Evolutionary conservation across 2,329 filamentous ascomycete genomes (phyloP).

Genomic region (Parascedosporium putredinis): DNA sequence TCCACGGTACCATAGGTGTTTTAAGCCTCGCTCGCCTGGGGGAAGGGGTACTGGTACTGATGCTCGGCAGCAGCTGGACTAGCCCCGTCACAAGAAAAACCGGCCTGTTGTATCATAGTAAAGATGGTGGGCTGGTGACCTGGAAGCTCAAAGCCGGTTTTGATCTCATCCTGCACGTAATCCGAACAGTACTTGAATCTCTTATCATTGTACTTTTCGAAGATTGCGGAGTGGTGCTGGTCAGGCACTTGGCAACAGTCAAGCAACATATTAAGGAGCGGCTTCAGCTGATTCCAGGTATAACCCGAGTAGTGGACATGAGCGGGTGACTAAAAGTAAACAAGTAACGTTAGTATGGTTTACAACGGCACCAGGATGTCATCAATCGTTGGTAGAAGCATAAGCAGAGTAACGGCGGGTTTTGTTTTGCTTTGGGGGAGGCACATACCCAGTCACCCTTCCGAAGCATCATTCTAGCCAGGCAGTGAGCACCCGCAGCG

Average conservation of each 20-base stretch:
- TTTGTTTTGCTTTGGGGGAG: too few relatives aligned
- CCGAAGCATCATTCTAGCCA: conserved; percentile 76
- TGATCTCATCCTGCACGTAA: conserved; percentile 68
- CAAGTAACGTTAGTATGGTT: too few relatives aligned
- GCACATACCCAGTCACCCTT: conserved; percentile 89
- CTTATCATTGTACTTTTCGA: conserved; percentile 82
- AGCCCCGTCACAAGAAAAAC: not conserved
- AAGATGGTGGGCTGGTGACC: conserved; percentile 11
- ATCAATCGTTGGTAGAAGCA: not conserved
- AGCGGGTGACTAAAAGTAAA: conserved; percentile 55
- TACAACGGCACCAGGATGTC: too few relatives aligned
- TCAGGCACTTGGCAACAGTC: conserved; percentile 77
- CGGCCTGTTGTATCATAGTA: not conserved
- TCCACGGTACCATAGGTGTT: too few relatives aligned
- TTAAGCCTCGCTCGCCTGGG: conserved; percentile 1
- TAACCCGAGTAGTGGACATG: conserved; percentile 94
- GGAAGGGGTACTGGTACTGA: not conserved
- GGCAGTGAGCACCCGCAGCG: conserved; percentile 83
- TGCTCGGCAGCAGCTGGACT: not conserved
- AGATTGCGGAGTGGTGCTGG: conserved; percentile 78
- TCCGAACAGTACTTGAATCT: conserved; percentile 76
- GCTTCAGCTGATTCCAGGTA: conserved; percentile 73
- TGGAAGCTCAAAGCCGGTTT: conserved; percentile 44
- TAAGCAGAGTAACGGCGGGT: not conserved
- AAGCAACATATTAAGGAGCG: conserved; percentile 65